Percentiles rank a stretch among this genome's conserved stretches.
These are phyloP conservation scores for Cercospora janseana DNA, from an alignment of 2,329 filamentous ascomycete species.

Conservation along the genomic window DNA sequence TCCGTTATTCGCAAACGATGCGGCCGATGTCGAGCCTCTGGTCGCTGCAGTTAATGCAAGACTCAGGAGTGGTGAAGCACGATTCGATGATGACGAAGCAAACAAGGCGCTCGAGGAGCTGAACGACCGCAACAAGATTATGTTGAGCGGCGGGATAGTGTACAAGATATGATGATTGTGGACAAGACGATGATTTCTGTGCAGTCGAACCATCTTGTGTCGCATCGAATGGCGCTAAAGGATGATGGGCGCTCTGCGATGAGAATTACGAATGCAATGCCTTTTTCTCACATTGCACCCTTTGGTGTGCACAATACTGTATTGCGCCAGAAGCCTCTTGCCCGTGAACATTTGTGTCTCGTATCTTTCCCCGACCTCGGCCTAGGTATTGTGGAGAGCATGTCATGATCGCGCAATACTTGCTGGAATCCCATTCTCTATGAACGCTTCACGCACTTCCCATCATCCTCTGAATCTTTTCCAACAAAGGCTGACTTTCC, in stretches of 20 bases:
- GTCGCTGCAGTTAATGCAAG: constrained; percentile 76
- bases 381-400: no score
- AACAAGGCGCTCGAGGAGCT: constrained; percentile 74
- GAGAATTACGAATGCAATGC: no score
- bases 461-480: constrained; percentile 74
- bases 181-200: not conserved
- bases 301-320: no score
- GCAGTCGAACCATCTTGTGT: no score
- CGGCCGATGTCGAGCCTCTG: constrained; percentile 71
- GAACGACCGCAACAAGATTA: constrained; percentile 83
- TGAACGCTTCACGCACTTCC: constrained; percentile 35
- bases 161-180: constrained; percentile 45
- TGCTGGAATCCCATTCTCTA: no score
- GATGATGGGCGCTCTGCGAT: no score
- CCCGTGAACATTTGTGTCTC: no score
- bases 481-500: constrained; percentile 74
- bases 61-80: constrained; percentile 56
- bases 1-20: constrained; percentile 81
- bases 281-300: no score
- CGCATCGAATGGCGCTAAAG: no score
- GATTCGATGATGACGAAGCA: constrained; percentile 71
- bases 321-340: no score
- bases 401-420: no score
- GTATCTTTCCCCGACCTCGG: no score
- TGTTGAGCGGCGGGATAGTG: constrained; percentile 58